Evolutionary conservation across 1,284 basidiomycete genomes (phyloP).

Genomic region (Apiotrichum siamense): DNA sequence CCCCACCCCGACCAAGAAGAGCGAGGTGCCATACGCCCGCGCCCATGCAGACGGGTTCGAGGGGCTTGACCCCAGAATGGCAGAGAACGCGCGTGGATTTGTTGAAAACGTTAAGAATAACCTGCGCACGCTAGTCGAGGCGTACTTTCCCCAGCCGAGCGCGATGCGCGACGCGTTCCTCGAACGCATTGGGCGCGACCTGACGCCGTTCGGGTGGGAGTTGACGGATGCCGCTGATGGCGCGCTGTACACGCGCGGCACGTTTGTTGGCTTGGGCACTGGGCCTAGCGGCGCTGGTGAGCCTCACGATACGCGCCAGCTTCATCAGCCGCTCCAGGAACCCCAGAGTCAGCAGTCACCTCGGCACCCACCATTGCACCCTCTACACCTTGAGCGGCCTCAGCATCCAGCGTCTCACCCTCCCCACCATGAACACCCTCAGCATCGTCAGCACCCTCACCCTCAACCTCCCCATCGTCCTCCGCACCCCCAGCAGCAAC

Average conservation of each 20-base stretch:
- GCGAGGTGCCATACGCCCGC: conserved; percentile 9
- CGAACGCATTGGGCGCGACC: conserved; percentile 37
- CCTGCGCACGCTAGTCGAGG: conserved; percentile 27
- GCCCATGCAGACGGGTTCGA: conserved; percentile 31
- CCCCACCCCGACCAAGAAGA: conserved; percentile 1
- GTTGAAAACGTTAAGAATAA: conserved; percentile 42
- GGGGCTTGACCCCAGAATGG: conserved; percentile 27
- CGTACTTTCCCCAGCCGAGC: conserved; percentile 28
- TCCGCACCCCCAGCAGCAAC: too few species aligned
- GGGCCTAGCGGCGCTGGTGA: too few species aligned
- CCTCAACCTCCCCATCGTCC: too few species aligned
- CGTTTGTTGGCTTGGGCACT: too few species aligned
- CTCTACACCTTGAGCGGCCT: too few species aligned
- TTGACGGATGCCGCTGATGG: conserved; percentile 35
- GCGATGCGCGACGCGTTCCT: conserved; percentile 35
- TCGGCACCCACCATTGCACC: too few species aligned
- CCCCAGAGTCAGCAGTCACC: too few species aligned
- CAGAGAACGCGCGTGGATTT: conserved; percentile 35
- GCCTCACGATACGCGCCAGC: too few species aligned
- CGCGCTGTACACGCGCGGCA: conserved; percentile 14
- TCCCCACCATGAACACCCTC: too few species aligned
- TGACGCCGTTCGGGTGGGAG: conserved; percentile 31
- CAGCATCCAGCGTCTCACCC: too few species aligned
- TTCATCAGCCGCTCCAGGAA: too few species aligned
- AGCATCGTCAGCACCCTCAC: too few species aligned